phyloP scores from a whole-genome alignment of 306 rosid genomes.

The Gillenia trifoliata region DNA sequence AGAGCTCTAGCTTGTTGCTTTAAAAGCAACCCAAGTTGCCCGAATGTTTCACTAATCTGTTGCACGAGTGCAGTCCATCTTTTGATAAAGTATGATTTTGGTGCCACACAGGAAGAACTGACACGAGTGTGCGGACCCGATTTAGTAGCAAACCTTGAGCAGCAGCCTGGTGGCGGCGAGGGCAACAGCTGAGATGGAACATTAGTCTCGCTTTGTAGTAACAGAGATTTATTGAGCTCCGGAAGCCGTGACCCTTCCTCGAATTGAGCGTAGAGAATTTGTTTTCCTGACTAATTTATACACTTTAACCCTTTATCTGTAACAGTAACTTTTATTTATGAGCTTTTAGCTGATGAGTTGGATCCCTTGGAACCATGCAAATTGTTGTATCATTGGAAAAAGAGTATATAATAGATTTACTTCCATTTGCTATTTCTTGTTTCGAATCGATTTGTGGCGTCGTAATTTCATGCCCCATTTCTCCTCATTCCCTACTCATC shows the following conservation, averaged over 20 bases:
- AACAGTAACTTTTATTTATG: conserved; percentile 11
- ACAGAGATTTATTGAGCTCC: conserved; percentile 28
- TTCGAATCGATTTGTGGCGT: too few relatives aligned
- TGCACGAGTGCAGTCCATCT: neutral
- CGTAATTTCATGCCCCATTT: too few relatives aligned
- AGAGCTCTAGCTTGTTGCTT: neutral
- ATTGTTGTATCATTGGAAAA: conserved; percentile 22
- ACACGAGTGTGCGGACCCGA: conserved; percentile 78
- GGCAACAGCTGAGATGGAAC: conserved; percentile 27
- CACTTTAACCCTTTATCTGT: conserved; percentile 35
- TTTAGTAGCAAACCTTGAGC: conserved; percentile 60
- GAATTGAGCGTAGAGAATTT: conserved; percentile 38
- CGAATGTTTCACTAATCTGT: neutral
- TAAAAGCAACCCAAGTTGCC: neutral
- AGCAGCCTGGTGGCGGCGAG: conserved; percentile 18
- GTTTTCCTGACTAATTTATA: conserved; percentile 47
- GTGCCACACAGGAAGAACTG: conserved; percentile 71
- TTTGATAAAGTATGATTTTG: neutral
- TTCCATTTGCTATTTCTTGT: neutral
- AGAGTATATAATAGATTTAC: conserved; percentile 10
- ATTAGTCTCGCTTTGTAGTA: conserved; percentile 19
- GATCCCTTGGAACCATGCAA: conserved; percentile 5
- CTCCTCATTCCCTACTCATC: neutral
- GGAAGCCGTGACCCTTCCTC: conserved; percentile 26
- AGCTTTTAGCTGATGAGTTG: conserved; percentile 12